These are phyloP conservation scores for Babesia sp. DNA, from an alignment of 169 alveolate genomes.

Conservation along the genomic window DNA sequence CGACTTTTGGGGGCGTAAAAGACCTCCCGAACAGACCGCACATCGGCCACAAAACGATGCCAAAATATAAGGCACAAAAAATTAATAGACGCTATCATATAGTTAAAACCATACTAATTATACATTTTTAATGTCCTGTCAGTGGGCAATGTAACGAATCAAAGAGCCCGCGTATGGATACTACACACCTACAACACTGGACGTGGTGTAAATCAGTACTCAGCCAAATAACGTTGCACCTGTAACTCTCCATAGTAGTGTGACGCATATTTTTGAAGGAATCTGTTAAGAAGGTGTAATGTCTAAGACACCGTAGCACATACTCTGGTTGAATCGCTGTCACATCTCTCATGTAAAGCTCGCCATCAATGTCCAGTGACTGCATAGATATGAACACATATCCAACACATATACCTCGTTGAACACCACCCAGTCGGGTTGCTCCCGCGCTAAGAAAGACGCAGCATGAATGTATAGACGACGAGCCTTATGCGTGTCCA, in stretches of 20 bases:
- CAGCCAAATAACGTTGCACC: conserved; percentile 31
- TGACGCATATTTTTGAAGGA: conserved; percentile 51
- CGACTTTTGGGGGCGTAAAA: neutral
- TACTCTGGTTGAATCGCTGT: conserved; percentile 66
- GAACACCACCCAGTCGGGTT: conserved; percentile 68
- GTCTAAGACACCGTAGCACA: neutral
- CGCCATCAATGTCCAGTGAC: conserved; percentile 56
- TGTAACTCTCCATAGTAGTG: conserved; percentile 58
- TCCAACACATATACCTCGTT: conserved; percentile 33
- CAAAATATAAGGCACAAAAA: neutral
- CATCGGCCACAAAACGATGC: conserved; percentile 1
- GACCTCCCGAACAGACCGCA: neutral
- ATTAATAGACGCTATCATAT: neutral
- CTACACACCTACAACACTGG: neutral
- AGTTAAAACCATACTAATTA: neutral
- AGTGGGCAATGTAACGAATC: neutral
- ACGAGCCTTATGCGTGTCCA: conserved; percentile 8
- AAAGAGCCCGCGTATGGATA: neutral
- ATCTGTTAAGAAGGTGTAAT: conserved; percentile 12
- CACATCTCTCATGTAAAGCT: conserved; percentile 52
- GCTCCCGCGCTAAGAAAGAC: conserved; percentile 58
- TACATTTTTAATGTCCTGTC: neutral
- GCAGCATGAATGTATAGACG: conserved; percentile 57
- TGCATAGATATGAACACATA: neutral
- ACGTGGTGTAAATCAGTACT: neutral